Evolutionary conservation across 1,284 basidiomycete species (phyloP), one percentile per base, ranked within the genome.

Genomic region (Hypsizygus ulmarius): DNA sequence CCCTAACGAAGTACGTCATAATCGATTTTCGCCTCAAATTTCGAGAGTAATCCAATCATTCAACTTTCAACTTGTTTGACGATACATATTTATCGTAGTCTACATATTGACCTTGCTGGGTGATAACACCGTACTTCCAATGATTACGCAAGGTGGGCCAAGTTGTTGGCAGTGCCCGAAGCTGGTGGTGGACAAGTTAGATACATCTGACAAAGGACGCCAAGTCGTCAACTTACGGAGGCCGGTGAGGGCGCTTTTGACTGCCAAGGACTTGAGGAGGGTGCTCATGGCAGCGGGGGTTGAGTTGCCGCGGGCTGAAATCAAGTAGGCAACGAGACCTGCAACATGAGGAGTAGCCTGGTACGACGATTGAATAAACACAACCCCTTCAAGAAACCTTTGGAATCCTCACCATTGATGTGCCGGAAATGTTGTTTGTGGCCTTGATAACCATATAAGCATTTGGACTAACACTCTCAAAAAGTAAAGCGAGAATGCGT

Each of bases 271-370:
- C 49, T 57, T 49, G 51, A 66, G 25, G 52, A 57, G 59, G 25
- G 52, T 40, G 14, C 47, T 32, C 50, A 65, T 58, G 16, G 50
- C 52, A 12, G 58, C 59, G 12, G 63, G 63, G 25, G 56, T 43
- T 18, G 53, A 21, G 37, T 59, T 63, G 3, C 64, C 62, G 16
- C 61, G 49, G 21, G 49, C 51, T 33, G 45, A 33, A 50, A 92
- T 77, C 52, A 88, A 75, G 73, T 89, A 89, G 28, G 87, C 86
- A 51, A 86, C 72, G 42, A 88, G 67, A 60, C 87, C 87, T 28
- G 81, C 78, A 39, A 75, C 71, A 63, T 78, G 76, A 18, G 77
- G 76, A 9, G 74, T 75, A 14, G 77, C 58, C 57, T 59, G 35
- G 18, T 15, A 5, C 16, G 1, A 10, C 19, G 28, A 42, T 8